These are phyloP conservation scores for Knoxia roxburghii DNA, from an alignment of 257 asterid species.

Conservation along the genomic window DNA sequence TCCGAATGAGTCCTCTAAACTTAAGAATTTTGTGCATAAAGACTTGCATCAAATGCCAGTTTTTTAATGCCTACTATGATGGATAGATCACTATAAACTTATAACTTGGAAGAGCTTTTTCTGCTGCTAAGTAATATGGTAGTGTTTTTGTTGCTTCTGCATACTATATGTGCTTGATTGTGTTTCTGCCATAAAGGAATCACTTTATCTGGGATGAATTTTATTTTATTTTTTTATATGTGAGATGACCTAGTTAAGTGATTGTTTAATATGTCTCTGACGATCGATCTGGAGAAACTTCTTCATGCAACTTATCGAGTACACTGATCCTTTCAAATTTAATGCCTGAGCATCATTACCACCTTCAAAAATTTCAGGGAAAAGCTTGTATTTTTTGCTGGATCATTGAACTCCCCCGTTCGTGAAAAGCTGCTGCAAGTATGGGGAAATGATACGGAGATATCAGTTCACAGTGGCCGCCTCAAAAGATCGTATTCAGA, in stretches of 20 bases:
- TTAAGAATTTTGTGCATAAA: background rate
- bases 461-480: conserved; percentile 52
- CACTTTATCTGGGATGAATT: too few species aligned
- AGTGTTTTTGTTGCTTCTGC: background rate
- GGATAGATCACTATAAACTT: background rate
- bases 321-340: background rate
- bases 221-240: too few species aligned
- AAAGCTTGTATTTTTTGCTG: conserved; percentile 71
- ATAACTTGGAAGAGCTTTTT: background rate
- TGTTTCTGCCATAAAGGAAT: background rate
- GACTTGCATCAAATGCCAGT: background rate
- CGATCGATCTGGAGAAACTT: background rate
- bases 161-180: background rate
- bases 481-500: conserved; percentile 53
- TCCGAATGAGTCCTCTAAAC: background rate
- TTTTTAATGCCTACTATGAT: too few species aligned
- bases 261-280: background rate
- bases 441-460: conserved; percentile 66
- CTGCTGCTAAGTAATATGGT: background rate
- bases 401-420: conserved; percentile 75
- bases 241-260: background rate
- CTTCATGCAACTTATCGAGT: background rate
- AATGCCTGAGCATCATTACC: conserved; percentile 1
- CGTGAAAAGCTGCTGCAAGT: conserved; percentile 72
- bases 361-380: conserved; percentile 36